Base-by-base conservation (phyloP, 495 filamentous ascomycete species). In the Aspergillus mulundensis region DNA sequence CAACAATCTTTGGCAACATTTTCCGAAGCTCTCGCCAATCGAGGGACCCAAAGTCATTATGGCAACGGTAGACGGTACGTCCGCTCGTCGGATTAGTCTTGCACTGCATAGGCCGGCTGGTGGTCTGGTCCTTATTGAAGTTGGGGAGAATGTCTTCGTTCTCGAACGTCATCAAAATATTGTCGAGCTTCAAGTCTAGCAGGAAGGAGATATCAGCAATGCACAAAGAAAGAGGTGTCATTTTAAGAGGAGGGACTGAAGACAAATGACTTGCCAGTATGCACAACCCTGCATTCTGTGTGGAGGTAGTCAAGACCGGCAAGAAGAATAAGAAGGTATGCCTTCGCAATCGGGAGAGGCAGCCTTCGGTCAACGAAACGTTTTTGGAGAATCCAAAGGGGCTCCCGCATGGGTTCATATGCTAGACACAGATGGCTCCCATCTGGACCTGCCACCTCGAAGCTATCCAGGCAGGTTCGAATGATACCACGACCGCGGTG, bases 1-100 rank as follows among this genome's bases (percentile, higher is more conserved):
- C 89, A 69, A 87, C 89, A 57, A 91, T 89, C 71, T 91, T 90
- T 55, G 59, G 62, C 3, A 16, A 6, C 30, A 65, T 53, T 24
- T 57, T 64, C 21, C 42, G 50, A 8, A 56, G 30, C 52, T 53
- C 48, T 46, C 63, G 53, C 38, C 38, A 16, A 40, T 21, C 32
- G 0, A 66, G 47, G 19, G 53, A 54, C 3, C 70, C 70, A 56
- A 73, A 69, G 36, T 71, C 53, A 49, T 72, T 70, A 36, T 66
- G 67, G 8, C 42, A 65, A 21, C 55, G 66, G 53, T 72, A 74
- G 3, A 70, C 50, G 5, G 58, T 51, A 32, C 61, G 58, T 20
- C 57, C 63, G 3, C 25, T 40, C 69, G 44, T 40, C 4, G 43
- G 32, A 41, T 62, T 54, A 16, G 58, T 53, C 16, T 73, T 75